These are phyloP conservation scores for Nakazawaea pomicola DNA, from an alignment of 805 yeast species.

Conservation along the genomic window DNA sequence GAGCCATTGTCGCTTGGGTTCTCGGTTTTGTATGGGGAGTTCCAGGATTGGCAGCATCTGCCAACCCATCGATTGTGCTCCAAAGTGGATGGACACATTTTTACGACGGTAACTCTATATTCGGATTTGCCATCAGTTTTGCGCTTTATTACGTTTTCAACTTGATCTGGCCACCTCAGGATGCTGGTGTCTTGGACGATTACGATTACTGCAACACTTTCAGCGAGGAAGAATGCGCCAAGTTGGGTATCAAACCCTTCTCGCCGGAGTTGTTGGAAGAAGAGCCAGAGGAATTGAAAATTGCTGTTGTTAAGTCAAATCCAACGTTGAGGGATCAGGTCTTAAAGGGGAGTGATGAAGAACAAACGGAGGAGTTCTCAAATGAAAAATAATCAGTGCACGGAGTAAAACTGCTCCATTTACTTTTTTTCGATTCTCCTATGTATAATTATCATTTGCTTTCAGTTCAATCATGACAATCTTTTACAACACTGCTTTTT, in stretches of 20 bases:
- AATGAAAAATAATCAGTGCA: constrained; percentile 1
- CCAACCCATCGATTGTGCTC: constrained; percentile 22
- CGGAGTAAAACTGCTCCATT: too few relatives aligned
- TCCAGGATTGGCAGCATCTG: constrained; percentile 40
- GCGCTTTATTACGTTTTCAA: constrained; percentile 30
- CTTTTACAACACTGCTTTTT: too few relatives aligned
- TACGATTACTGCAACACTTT: constrained; percentile 27
- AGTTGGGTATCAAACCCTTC: constrained; percentile 25
- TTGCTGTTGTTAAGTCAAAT: not conserved
- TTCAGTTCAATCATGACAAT: too few relatives aligned
- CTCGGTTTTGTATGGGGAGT: constrained; percentile 41
- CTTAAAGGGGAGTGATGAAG: not conserved
- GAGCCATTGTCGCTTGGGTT: constrained; percentile 33
- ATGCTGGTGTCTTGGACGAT: constrained; percentile 30
- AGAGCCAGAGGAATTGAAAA: constrained; percentile 8
- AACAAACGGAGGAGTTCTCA: not conserved
- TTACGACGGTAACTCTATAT: constrained; percentile 39
- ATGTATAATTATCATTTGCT: too few relatives aligned
- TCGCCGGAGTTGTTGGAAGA: constrained; percentile 2
- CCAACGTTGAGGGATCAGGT: constrained; percentile 2
- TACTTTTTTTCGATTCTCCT: too few relatives aligned
- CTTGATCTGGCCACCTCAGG: constrained; percentile 30
- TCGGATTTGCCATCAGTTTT: constrained; percentile 36
- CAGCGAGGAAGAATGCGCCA: constrained; percentile 26
- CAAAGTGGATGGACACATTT: constrained; percentile 36